A percentile compares a stretch with the other conserved stretches of the same genome.
Conservation (phyloP, 257 asterid genomes). For the Gentiana straminea region DNA sequence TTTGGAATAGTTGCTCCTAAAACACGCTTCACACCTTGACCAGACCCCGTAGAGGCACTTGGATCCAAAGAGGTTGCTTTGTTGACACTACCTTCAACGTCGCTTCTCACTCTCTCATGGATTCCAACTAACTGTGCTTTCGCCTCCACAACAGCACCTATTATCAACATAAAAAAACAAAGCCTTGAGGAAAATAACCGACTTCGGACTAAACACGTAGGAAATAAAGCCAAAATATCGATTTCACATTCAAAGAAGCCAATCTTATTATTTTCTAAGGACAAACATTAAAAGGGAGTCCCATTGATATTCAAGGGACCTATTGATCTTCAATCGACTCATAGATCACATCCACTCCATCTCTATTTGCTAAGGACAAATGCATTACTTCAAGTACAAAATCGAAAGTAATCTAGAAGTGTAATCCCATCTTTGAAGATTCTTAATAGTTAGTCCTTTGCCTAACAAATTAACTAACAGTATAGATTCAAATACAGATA, state of each 20-base stretch:
- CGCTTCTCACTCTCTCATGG: slow-evolving; percentile 95
- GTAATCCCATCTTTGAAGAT: no score
- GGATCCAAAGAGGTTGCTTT: slow-evolving; percentile 23
- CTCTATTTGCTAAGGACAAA: no score
- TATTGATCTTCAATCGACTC: no score
- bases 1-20: slow-evolving; percentile 52
- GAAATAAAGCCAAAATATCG: neutral
- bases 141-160: slow-evolving; percentile 81
- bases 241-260: neutral
- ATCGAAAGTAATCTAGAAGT: no score
- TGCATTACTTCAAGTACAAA: no score
- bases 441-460: no score
- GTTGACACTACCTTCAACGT: slow-evolving; percentile 36
- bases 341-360: no score
- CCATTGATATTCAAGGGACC: no score
- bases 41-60: slow-evolving; percentile 13
- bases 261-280: no score
- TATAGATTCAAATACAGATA: no score
- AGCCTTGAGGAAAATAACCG: neutral
- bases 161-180: neutral
- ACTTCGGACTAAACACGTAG: neutral
- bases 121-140: slow-evolving; percentile 76
- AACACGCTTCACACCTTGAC: slow-evolving; percentile 53
- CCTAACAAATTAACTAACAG: no score
- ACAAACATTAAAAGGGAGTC: no score